phyloP scores from a whole-genome alignment of 805 yeast species.

The Citeromyces matritensis region DNA sequence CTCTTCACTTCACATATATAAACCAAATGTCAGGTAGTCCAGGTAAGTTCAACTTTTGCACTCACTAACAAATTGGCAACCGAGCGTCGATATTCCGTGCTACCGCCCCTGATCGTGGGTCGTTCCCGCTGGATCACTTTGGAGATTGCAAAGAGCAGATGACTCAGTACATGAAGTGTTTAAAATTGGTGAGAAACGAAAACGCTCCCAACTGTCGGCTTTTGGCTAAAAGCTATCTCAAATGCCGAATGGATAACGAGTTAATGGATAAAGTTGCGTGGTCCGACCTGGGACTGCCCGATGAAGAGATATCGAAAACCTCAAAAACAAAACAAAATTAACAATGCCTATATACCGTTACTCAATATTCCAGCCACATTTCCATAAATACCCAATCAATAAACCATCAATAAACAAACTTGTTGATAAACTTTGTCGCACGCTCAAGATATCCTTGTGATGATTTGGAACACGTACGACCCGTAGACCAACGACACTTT shows the following conservation, averaged over 20 bases:
- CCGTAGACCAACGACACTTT: too few relatives aligned
- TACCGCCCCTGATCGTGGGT: slow-evolving; percentile 92
- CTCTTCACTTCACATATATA: neutral
- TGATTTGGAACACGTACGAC: too few relatives aligned
- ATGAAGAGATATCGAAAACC: too few relatives aligned
- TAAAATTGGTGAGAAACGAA: slow-evolving; percentile 62
- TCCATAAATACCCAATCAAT: too few relatives aligned
- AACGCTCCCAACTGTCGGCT: slow-evolving; percentile 87
- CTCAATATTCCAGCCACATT: too few relatives aligned
- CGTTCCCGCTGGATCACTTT: slow-evolving; percentile 85
- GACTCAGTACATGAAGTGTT: slow-evolving; percentile 62
- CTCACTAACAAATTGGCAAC: slow-evolving; percentile 27
- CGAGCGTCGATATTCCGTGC: too few relatives aligned
- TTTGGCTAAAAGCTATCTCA: slow-evolving; percentile 67
- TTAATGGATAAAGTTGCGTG: slow-evolving; percentile 19
- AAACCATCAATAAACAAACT: too few relatives aligned
- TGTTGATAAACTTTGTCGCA: too few relatives aligned
- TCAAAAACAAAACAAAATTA: too few relatives aligned
- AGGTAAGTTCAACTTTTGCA: too few relatives aligned
- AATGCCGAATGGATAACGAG: slow-evolving; percentile 77
- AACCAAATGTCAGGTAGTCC: slow-evolving; percentile 21
- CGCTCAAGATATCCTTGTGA: too few relatives aligned
- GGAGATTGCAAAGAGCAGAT: slow-evolving; percentile 72
- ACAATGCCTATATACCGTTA: too few relatives aligned
- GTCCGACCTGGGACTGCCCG: slow-evolving; percentile 20